Base-by-base conservation (phyloP, 192 early-diverging fungal genomes). In the Coemansia sp. region DNA sequence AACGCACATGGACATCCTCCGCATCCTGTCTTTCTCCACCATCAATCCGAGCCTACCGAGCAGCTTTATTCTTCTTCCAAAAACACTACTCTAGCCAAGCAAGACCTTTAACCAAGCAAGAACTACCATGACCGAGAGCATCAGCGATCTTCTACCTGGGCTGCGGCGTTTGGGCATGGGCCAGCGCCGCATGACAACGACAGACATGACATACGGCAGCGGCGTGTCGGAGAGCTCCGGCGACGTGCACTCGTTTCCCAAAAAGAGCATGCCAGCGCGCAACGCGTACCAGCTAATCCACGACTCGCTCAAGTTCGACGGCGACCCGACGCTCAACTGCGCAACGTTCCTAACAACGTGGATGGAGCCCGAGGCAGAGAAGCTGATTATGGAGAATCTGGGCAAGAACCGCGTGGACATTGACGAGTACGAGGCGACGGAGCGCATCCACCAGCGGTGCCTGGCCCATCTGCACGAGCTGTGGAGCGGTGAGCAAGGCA, bases 311-410 rank as follows among this genome's bases (percentile, higher is more conserved):
- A 83, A 86, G 74, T 79, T 93, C 38, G 92, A 94, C 60, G 89
- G 90, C 44, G 87, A 88, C 46, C 92, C 92, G 38, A 76, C 78
- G 51, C 80, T 89, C 60, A 93, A 92, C 81, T 77, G 90, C 64
- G 90, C 90, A 1, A 85, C 86, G 28, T 92, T 89, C 72, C 90
- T 94, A 22, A 90, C 89, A 8, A 89, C 88, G 14, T 88, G 84
- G 78, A 92, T 91, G 90, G 91, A 94, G 64, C 85, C 85, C 1
- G 89, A 93, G 71, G 91, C 90, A 9, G 85, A 92, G 19, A 85
- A 87, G 64, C 82, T 94, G 55, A 92, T 93, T 52, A 64, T 82
- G 8, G 90, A 93, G 60, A 91, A 86, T 61, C 68, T 89, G 34
- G 78, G 66, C 68, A 93, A 94, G 75, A 93, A 94, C 72, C 86